Base-by-base conservation (phyloP, 2,329 filamentous ascomycete species). In the Aotearoamyces nothofagi region DNA sequence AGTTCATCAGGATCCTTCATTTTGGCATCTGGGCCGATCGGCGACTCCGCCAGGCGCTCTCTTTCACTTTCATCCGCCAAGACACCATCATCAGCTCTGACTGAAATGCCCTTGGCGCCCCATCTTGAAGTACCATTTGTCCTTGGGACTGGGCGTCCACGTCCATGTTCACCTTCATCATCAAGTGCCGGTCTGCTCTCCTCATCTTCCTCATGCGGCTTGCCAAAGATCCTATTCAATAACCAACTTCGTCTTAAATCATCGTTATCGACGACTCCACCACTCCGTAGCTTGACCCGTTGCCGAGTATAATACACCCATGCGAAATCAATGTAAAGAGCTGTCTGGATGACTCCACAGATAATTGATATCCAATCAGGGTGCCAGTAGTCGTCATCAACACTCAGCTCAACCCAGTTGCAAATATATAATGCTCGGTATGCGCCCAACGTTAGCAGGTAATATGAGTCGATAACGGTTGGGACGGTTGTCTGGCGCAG, bases 251-350 rank as follows among this genome's bases (percentile, higher is more conserved):
- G 75, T 38, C 75, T 68, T 48, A 92, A 62, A 49, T 96, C 87
- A 39, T 94, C 86, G 4, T 78, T 77, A 48, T 96, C 87, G 9
- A 96, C 82, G 11, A 94, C 65, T 5, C 83, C 82, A 24, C 87
- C 87, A 40, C 72, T 76, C 36, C 87, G 70, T 10, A 96, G 73
- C 73, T 94, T 94, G 47, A 96, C 84, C 33, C 86, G 72, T 58
- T 94, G 87, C 38, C 87, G 70, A 8, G 78, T 80, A 59, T 81
- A 94, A 61, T 96, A 96, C 2, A 96, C 84, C 84, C 86, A 94
- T 19, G 83, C 84, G 50, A 96, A 96, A 55, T 96, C 87, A 42
- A 86, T 51, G 53, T 94, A 94, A 24, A 94, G 69, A 1, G 78
- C 74, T 0, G 84, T 94, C 57, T 96, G 87, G 15, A 96, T 61